Evolutionary conservation across 495 filamentous ascomycete genomes (phyloP).

Genomic region (Neurospora sp.): DNA sequence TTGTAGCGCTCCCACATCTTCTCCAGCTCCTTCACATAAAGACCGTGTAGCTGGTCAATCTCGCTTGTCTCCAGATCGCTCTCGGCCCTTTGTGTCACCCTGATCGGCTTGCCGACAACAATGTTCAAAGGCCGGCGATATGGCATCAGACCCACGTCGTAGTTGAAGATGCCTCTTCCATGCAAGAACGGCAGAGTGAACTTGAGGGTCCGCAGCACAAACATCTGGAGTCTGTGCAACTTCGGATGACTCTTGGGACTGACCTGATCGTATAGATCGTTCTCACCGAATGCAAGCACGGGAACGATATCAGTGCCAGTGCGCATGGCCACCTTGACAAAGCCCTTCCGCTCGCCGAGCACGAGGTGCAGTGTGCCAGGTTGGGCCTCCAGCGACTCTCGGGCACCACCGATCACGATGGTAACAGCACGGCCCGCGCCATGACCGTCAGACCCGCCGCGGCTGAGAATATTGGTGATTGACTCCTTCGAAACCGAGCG

Average conservation of each 20-base stretch:
- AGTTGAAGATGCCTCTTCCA: slow-evolving; percentile 90
- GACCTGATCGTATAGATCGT: slow-evolving; percentile 88
- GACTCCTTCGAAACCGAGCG: slow-evolving; percentile 83
- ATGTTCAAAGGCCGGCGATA: slow-evolving; percentile 81
- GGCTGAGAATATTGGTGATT: slow-evolving; percentile 74
- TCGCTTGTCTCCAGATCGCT: slow-evolving; percentile 55
- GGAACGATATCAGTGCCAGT: slow-evolving; percentile 88
- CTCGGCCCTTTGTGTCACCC: slow-evolving; percentile 35
- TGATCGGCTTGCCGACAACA: slow-evolving; percentile 74
- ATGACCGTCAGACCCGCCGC: slow-evolving; percentile 63
- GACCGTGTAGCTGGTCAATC: slow-evolving; percentile 65
- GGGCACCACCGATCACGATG: slow-evolving; percentile 87
- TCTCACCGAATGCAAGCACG: slow-evolving; percentile 87
- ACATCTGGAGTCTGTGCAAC: slow-evolving; percentile 68
- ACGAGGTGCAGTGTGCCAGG: slow-evolving; percentile 67
- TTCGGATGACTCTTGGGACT: slow-evolving; percentile 56
- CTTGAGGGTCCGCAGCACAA: slow-evolving; percentile 73
- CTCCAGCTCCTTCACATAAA: slow-evolving; percentile 70
- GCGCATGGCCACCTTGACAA: slow-evolving; percentile 84
- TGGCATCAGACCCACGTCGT: slow-evolving; percentile 91
- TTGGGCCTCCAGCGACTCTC: slow-evolving; percentile 79
- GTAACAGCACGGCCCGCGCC: slow-evolving; percentile 96
- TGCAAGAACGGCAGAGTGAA: slow-evolving; percentile 90
- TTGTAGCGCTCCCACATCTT: slow-evolving; percentile 83
- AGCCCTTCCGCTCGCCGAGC: slow-evolving; percentile 75